Conservation (phyloP, 129 eudicot species). For the Helianthus tuberosus region DNA sequence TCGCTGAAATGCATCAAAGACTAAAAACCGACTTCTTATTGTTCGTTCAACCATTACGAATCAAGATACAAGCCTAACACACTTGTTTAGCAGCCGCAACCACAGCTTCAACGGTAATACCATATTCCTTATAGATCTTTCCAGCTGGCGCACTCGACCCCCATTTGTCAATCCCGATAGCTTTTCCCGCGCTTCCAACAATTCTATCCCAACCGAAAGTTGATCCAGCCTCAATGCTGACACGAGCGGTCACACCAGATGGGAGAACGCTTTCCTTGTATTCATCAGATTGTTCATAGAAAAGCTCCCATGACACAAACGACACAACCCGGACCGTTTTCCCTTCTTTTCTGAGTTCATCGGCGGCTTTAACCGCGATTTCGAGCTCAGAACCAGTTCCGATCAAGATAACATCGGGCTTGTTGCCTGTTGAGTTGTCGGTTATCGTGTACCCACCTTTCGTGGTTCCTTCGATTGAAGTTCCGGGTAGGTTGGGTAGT, state of each 20-base stretch:
- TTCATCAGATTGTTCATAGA: constrained; percentile 72
- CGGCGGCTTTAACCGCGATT: constrained; percentile 87
- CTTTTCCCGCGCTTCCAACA: constrained; percentile 77
- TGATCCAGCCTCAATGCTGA: constrained; percentile 87
- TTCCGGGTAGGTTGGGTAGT: constrained; percentile 79
- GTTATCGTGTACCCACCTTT: constrained; percentile 88
- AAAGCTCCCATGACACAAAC: constrained; percentile 88
- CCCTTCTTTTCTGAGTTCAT: constrained; percentile 95
- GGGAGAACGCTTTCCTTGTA: constrained; percentile 94
- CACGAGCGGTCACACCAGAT: constrained; percentile 77
- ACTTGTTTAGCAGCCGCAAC: constrained; percentile 74
- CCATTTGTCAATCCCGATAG: constrained; percentile 82
- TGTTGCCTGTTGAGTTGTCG: constrained; percentile 79
- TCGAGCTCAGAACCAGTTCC: constrained; percentile 93
- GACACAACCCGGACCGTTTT: constrained; percentile 89
- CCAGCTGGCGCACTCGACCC: constrained; percentile 98
- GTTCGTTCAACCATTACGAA: constrained; percentile 28
- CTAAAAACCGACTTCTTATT: constrained; percentile 51
- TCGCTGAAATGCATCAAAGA: constrained; percentile 36
- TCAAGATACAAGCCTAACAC: constrained; percentile 27
- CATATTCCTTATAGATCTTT: constrained; percentile 84
- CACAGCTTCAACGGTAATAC: constrained; percentile 87
- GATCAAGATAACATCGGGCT: constrained; percentile 85
- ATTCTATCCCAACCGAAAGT: constrained; percentile 84
- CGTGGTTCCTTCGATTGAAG: constrained; percentile 83